A percentile compares a stretch with the other conserved stretches of the same genome.
These are phyloP conservation scores for Nectriaceae sp. DNA, from an alignment of 2,329 filamentous ascomycete species.

Conservation along the genomic window DNA sequence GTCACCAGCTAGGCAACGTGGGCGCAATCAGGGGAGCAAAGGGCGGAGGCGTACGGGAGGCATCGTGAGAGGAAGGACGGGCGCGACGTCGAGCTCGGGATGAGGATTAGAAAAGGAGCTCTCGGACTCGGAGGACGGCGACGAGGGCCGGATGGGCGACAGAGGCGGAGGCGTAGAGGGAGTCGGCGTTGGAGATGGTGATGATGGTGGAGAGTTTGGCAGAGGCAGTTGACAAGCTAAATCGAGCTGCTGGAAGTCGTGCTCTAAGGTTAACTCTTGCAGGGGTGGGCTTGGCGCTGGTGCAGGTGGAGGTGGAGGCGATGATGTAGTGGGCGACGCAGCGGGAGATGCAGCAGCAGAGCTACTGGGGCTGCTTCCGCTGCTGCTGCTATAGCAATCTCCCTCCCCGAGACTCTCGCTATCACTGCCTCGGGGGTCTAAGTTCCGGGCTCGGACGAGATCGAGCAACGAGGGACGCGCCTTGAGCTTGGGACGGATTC, in stretches of 20 bases:
- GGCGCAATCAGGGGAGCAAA: slow-evolving; percentile 12
- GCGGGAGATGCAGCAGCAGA: slow-evolving; percentile 7
- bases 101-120: slow-evolving; percentile 27
- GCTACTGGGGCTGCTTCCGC: background rate
- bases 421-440: slow-evolving; percentile 21
- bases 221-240: slow-evolving; percentile 42
- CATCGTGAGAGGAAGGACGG: slow-evolving; percentile 48
- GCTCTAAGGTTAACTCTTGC: slow-evolving; percentile 9
- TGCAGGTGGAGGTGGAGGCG: slow-evolving; percentile 33
- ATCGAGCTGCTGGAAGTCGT: slow-evolving; percentile 29
- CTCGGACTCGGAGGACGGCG: slow-evolving; percentile 28
- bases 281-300: slow-evolving; percentile 7
- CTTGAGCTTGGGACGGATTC: slow-evolving; percentile 51
- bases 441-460: slow-evolving; percentile 43
- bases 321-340: slow-evolving; percentile 33
- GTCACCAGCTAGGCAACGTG: no score
- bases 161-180: slow-evolving; percentile 34
- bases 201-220: slow-evolving; percentile 44
- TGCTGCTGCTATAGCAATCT: slow-evolving; percentile 7
- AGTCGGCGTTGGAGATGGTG: slow-evolving; percentile 34
- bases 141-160: slow-evolving; percentile 31
- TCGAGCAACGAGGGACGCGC: slow-evolving; percentile 57
- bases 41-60: slow-evolving; percentile 52
- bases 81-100: slow-evolving; percentile 25
- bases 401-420: slow-evolving; percentile 2